These are phyloP conservation scores for Thozetella sp. DNA, from an alignment of 495 filamentous ascomycete species.

Conservation along the genomic window DNA sequence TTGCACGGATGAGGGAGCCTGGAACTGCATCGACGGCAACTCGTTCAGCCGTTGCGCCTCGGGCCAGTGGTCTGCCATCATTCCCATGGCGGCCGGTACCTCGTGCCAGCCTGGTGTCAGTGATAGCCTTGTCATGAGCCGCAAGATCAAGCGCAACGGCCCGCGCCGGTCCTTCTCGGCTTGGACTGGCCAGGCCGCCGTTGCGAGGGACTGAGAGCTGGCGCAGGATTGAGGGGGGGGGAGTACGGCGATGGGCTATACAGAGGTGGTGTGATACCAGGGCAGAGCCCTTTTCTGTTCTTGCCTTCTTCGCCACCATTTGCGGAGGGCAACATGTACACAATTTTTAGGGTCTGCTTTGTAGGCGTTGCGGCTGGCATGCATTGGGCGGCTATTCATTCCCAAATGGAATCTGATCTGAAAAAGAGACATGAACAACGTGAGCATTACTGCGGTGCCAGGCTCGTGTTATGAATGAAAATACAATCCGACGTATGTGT, in stretches of 20 bases:
- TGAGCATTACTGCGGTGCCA: too few relatives aligned
- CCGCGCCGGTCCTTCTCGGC: neutral
- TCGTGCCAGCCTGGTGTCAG: constrained; percentile 56
- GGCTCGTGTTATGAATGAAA: too few relatives aligned
- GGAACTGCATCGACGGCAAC: constrained; percentile 67
- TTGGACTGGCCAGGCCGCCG: neutral
- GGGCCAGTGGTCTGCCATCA: constrained; percentile 57
- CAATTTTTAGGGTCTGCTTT: neutral
- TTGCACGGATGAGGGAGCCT: constrained; percentile 55
- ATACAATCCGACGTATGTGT: too few relatives aligned
- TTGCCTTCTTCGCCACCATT: neutral
- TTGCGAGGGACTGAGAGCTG: neutral
- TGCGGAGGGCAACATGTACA: neutral
- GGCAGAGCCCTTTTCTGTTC: neutral
- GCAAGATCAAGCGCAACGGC: neutral
- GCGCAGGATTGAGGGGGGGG: neutral
- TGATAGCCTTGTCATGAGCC: constrained; percentile 34
- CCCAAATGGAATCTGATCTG: too few relatives aligned
- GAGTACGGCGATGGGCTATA: too few relatives aligned
- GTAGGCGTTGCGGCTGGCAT: neutral
- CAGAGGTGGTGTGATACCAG: neutral
- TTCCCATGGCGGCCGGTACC: constrained; percentile 60
- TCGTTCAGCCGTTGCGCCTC: constrained; percentile 67
- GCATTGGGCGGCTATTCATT: too few relatives aligned
- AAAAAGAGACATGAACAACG: too few relatives aligned